phyloP scores from a whole-genome alignment of 345 rosid genomes.

The Hypericum perforatum region DNA sequence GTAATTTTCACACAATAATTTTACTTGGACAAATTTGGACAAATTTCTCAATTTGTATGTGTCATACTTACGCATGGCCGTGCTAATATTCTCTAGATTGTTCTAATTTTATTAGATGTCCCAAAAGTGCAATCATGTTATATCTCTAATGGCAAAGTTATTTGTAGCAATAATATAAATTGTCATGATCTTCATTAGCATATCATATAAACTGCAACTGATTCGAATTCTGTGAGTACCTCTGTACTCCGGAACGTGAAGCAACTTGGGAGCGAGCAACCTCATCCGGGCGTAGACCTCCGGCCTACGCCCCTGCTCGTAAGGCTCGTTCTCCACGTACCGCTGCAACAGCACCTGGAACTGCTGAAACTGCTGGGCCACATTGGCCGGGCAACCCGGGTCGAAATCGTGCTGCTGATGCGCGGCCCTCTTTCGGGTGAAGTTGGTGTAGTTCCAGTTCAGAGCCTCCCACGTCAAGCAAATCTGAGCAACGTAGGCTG shows the following conservation, averaged over 20 bases:
- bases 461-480: conserved; percentile 98
- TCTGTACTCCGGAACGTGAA: conserved; percentile 89
- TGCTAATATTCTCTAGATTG: too few species aligned
- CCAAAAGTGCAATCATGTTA: too few species aligned
- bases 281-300: conserved; percentile 91
- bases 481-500: conserved; percentile 80
- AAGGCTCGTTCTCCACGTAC: conserved; percentile 87
- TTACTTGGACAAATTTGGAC: too few species aligned
- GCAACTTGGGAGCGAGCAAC: conserved; percentile 81
- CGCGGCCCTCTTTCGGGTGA: conserved; percentile 48
- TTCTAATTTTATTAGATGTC: too few species aligned
- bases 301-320: conserved; percentile 86
- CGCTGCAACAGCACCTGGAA: conserved; percentile 88
- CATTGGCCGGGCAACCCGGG: conserved; percentile 59
- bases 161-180: too few species aligned
- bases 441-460: conserved; percentile 85
- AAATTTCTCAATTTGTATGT: too few species aligned
- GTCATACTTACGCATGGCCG: too few species aligned
- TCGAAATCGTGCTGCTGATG: conserved; percentile 34
- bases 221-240: conserved; percentile 24
- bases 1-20: too few species aligned
- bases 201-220: too few species aligned
- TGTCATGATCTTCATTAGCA: too few species aligned
- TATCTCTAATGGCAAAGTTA: too few species aligned
- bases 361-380: conserved; percentile 89